Conservation (phyloP, 495 filamentous ascomycete genomes). For the Penicillium bovifimosum region DNA sequence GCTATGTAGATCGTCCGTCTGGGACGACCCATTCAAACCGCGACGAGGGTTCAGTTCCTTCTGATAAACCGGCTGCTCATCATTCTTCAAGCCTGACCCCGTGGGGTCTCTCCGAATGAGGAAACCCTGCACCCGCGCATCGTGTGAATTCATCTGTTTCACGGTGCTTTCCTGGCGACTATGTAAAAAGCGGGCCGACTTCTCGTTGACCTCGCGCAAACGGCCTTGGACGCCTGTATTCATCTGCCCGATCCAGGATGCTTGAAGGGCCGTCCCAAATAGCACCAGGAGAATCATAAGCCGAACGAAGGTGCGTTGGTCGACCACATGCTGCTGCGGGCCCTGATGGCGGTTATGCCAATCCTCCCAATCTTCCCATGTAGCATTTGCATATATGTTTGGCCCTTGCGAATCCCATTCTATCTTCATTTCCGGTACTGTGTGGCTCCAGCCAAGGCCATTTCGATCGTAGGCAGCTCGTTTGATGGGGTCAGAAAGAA, state of each 20-base stretch:
- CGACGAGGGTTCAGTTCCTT: constrained; percentile 26
- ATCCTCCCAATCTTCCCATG: constrained; percentile 97
- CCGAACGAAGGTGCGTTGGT: constrained; percentile 67
- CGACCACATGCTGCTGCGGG: constrained; percentile 57
- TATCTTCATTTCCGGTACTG: constrained; percentile 7
- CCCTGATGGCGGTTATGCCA: constrained; percentile 63
- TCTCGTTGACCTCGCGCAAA: constrained; percentile 54
- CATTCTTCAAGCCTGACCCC: constrained; percentile 41
- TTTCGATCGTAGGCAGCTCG: constrained; percentile 75
- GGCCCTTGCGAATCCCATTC: constrained; percentile 31
- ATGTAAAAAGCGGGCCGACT: constrained; percentile 56
- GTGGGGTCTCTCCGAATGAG: constrained; percentile 59
- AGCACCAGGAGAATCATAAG: constrained; percentile 61
- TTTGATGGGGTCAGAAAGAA: constrained; percentile 78
- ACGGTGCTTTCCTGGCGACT: constrained; percentile 47
- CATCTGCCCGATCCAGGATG: constrained; percentile 55
- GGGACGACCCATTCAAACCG: background rate
- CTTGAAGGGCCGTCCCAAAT: constrained; percentile 63
- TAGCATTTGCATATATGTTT: constrained; percentile 70
- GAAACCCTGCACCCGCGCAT: constrained; percentile 69
- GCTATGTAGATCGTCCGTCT: background rate
- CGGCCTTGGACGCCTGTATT: constrained; percentile 54
- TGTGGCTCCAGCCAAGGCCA: constrained; percentile 71
- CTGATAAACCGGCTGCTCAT: constrained; percentile 36
- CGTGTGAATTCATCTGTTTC: constrained; percentile 41